Percentiles rank a stretch among this genome's conserved stretches.
phyloP scores from a whole-genome alignment of 164 flowering plant genomes.

The Saururus chinensis region DNA sequence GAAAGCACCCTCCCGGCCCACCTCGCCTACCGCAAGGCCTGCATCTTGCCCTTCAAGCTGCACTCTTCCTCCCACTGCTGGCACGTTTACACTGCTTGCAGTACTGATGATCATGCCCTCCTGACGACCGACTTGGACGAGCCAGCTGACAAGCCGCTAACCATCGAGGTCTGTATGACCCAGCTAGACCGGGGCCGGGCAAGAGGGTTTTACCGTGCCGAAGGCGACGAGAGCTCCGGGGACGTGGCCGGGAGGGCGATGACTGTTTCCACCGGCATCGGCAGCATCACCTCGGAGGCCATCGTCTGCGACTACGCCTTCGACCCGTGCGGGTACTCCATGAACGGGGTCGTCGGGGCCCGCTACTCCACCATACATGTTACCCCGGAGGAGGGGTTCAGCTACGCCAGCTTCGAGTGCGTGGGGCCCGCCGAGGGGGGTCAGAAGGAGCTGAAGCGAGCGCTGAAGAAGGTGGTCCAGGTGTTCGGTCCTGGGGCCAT shows the following conservation, averaged over 20 bases:
- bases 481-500: slow-evolving; percentile 69
- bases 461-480: slow-evolving; percentile 45
- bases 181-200: slow-evolving; percentile 54
- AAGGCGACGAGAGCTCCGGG: slow-evolving; percentile 29
- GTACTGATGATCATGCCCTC: slow-evolving; percentile 1
- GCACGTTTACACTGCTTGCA: slow-evolving; percentile 77
- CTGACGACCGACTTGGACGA: neutral
- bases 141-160: slow-evolving; percentile 18
- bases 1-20: slow-evolving; percentile 38
- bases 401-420: slow-evolving; percentile 91
- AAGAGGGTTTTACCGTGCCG: slow-evolving; percentile 37
- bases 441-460: slow-evolving; percentile 19
- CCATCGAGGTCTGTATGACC: slow-evolving; percentile 95
- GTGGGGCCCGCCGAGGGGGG: slow-evolving; percentile 34
- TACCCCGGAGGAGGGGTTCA: slow-evolving; percentile 92
- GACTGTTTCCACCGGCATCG: slow-evolving; percentile 70
- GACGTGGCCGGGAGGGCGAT: slow-evolving; percentile 62
- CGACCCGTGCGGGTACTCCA: slow-evolving; percentile 97
- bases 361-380: slow-evolving; percentile 88
- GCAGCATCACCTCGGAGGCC: slow-evolving; percentile 32
- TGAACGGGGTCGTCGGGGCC: slow-evolving; percentile 66
- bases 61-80: slow-evolving; percentile 39
- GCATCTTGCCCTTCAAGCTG: slow-evolving; percentile 45
- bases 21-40: slow-evolving; percentile 46
- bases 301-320: slow-evolving; percentile 74